These are phyloP conservation scores for Aspergillus thermomutatus DNA, from an alignment of 2,329 filamentous ascomycete genomes.

Conservation along the genomic window DNA sequence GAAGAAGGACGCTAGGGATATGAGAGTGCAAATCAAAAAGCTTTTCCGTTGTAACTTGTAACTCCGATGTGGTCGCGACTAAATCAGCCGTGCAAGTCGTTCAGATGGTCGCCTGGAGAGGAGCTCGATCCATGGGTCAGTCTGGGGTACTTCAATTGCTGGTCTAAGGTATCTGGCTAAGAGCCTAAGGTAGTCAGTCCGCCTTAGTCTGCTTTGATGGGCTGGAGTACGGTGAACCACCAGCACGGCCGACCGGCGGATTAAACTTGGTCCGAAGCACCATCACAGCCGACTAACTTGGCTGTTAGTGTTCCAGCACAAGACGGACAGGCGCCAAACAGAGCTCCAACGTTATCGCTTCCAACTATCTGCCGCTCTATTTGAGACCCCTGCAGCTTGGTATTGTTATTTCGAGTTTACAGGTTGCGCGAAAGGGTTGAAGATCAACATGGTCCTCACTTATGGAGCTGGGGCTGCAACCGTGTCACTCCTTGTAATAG, in stretches of 20 bases:
- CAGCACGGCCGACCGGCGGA: slow-evolving; percentile 15
- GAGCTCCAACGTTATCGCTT: slow-evolving; percentile 12
- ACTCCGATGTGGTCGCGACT: slow-evolving; percentile 1
- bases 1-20: slow-evolving; percentile 6
- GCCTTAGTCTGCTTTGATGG: background rate
- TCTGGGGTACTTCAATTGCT: slow-evolving; percentile 23
- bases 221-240: background rate
- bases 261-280: slow-evolving; percentile 29
- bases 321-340: background rate
- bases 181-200: background rate
- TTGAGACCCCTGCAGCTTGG: slow-evolving; percentile 17
- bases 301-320: slow-evolving; percentile 7
- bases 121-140: slow-evolving; percentile 21
- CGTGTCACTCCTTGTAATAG: slow-evolving; percentile 68
- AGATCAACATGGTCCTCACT: slow-evolving; percentile 62
- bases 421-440: slow-evolving; percentile 14
- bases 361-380: slow-evolving; percentile 10
- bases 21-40: background rate
- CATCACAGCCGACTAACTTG: slow-evolving; percentile 7
- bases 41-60: background rate
- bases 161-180: background rate
- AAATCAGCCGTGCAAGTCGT: slow-evolving; percentile 7
- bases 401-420: slow-evolving; percentile 18
- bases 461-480: slow-evolving; percentile 69
- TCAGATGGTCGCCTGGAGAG: slow-evolving; percentile 9